These are phyloP conservation scores for Beauveria pseudobassiana DNA, from an alignment of 2,329 filamentous ascomycete genomes.

Conservation along the genomic window DNA sequence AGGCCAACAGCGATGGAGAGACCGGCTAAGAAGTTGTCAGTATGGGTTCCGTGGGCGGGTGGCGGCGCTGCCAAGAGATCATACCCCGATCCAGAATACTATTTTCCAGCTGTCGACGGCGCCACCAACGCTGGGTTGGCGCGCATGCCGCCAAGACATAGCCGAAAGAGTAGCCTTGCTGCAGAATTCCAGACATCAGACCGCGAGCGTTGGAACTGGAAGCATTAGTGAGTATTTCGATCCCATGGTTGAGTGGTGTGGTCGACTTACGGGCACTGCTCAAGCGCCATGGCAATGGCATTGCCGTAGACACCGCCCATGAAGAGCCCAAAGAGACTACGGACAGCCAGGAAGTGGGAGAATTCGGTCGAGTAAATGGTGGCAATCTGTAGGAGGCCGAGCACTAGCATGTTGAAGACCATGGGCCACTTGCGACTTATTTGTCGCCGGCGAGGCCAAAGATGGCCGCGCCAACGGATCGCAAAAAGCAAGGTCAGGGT, in stretches of 20 bases:
- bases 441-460: conserved; percentile 75
- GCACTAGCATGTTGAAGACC: conserved; percentile 69
- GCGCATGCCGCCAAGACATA: conserved; percentile 72
- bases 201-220: conserved; percentile 57
- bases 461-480: conserved; percentile 65
- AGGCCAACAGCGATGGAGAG: conserved; percentile 63
- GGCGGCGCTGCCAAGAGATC: conserved; percentile 8
- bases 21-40: conserved; percentile 36
- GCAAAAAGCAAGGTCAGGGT: conserved; percentile 66
- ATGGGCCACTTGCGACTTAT: conserved; percentile 77
- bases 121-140: conserved; percentile 68
- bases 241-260: background rate
- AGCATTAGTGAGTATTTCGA: conserved; percentile 11
- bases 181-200: conserved; percentile 73
- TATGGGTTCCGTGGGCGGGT: background rate
- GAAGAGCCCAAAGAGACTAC: conserved; percentile 66
- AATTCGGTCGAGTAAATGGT: conserved; percentile 72
- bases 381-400: conserved; percentile 60
- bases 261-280: conserved; percentile 57
- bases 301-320: conserved; percentile 80
- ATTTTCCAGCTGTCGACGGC: conserved; percentile 61
- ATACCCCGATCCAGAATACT: conserved; percentile 63
- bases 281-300: conserved; percentile 69
- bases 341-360: conserved; percentile 64
- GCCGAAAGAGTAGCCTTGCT: conserved; percentile 74